Base-by-base conservation (phyloP, 2,329 filamentous ascomycete species). In the Clarireedia homoeocarpa region DNA sequence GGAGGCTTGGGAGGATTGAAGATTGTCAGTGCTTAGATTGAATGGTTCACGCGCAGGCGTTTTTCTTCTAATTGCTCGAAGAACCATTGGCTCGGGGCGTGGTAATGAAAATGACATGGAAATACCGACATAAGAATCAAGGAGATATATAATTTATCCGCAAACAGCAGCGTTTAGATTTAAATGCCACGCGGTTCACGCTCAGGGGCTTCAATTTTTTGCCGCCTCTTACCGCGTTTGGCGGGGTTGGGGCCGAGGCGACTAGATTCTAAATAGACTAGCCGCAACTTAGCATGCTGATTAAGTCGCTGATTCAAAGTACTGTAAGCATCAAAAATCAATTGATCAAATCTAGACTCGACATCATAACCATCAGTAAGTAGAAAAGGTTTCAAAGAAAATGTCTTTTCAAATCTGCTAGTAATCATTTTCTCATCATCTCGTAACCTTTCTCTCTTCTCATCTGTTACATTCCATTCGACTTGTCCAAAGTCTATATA, bases 1-100 rank as follows among this genome's bases (percentile, higher is more conserved):
- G 89, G 58, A 55, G 26, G 17, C 58, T 53, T 23, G 64, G 62
- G 3, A 48, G 57, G 6, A 58, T 62, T n/a, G 57, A 45, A 5
- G 62, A 66, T 59, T 66, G 62, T 57, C 61, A 62, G 55, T 67
- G 65, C 60, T 60, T 67, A 34, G 65, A 67, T 61, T 24, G 24
- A 15, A 15, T 27, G 20, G 14, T 30, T 30, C 27, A 30, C 9
- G 9, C 27, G 27, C 27, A 30, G 27, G 9, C 27, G 9, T 9
- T 2, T 34, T 3, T 34, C 10, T 14, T 34, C 9, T 12, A 34
- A 4, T 9, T 34, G 0, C 30, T 34, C 30, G 12, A 9, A 34
- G 4, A 12, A 4, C 10, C 12, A 34, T 34, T 4, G 30, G 30
- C 30, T 3, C 10, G 10, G 30, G 9, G 10, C 1, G 12, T 10